Percentiles rank a stretch among this genome's conserved stretches.
Evolutionary conservation across 2,329 filamentous ascomycete genomes (phyloP).

Genomic region (Fusarium mexicanum): DNA sequence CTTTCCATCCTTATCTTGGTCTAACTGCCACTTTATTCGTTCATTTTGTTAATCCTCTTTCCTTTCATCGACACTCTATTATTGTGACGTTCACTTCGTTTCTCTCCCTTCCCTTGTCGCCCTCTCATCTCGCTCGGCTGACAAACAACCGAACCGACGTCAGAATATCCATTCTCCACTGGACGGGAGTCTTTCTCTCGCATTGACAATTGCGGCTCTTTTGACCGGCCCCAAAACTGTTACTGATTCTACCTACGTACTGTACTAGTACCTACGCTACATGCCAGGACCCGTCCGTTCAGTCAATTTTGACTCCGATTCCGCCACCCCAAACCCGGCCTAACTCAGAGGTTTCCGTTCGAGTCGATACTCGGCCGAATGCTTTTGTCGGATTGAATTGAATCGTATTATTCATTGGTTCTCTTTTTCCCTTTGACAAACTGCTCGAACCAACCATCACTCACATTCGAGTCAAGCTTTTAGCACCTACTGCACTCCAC

Average conservation of each 20-base stretch:
- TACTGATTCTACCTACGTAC: background rate
- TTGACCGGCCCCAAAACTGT: slow-evolving; percentile 10
- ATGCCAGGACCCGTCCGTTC: slow-evolving; percentile 12
- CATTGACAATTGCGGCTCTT: slow-evolving; percentile 31
- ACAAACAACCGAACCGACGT: slow-evolving; percentile 6
- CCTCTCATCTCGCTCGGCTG: slow-evolving; percentile 17
- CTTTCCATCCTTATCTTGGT: slow-evolving; percentile 10
- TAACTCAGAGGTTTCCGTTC: background rate
- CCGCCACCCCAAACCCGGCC: slow-evolving; percentile 20
- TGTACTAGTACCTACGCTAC: background rate
- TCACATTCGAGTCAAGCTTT: slow-evolving; percentile 16
- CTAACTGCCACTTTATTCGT: slow-evolving; percentile 15
- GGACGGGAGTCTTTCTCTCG: background rate
- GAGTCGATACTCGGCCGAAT: slow-evolving; percentile 4
- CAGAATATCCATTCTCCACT: slow-evolving; percentile 5
- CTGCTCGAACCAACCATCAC: background rate
- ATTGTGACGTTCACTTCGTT: background rate
- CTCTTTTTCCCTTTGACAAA: background rate
- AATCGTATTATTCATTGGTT: slow-evolving; percentile 1
- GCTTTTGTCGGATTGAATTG: slow-evolving; percentile 4
- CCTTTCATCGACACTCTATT: slow-evolving; percentile 1
- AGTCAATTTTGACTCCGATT: slow-evolving; percentile 8
- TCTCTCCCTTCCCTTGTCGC: background rate
- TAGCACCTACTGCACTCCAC: background rate
- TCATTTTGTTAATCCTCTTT: background rate